Evolutionary conservation across 2,329 filamentous ascomycete species (phyloP), one percentile per base, ranked within the genome.

Genomic region (Calonectria pseudoturangicola): DNA sequence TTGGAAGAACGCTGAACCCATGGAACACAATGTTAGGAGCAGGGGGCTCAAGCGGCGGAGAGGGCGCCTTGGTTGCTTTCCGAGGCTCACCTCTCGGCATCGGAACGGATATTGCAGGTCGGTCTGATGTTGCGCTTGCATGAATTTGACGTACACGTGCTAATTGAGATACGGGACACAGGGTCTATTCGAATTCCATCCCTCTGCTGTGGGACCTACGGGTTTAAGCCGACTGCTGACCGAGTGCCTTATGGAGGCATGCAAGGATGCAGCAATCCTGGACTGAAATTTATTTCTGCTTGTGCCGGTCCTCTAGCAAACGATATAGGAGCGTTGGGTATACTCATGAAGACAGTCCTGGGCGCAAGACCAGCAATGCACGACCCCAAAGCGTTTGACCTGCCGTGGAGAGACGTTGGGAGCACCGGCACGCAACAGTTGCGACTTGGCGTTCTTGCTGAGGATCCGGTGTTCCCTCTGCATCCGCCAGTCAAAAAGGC

Each of bases 41-140:
- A 0, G 92, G 92, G 4, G 92, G 92, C 2, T 89, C 87, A 3
- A 89, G 89, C 0, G 92, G 92, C 16, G 92, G 92, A 2, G 81
- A 83, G 47, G 81, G 77, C 2, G 82, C 83, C 2, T 68, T 85
- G 2, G 68, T 85, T 18, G 81, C 81, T 1, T 77, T 84, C 28
- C 75, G 82, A 8, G 83, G 83, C 16, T 81, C 82, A 10, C 73
- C 81, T 9, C 71, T 84, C 0, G 82, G 82, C 1, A 70, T 84
- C 15, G 83, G 83, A 2, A 81, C 82, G 13, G 82, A 84, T 60
- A 81, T 84, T 51, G 82, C 74, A 5, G 81, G 74, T 75, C 41
- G 25, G 68, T 21, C 21, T 21, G 21, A 21, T 21, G 21, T 21
- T 21, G 21, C 21, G 21, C 21, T 21, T 21, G 21, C 21, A 21